Percentiles rank a stretch among this genome's conserved stretches.
Conservation (phyloP, 163 green algal species). For the Scenedesmus sp. region DNA sequence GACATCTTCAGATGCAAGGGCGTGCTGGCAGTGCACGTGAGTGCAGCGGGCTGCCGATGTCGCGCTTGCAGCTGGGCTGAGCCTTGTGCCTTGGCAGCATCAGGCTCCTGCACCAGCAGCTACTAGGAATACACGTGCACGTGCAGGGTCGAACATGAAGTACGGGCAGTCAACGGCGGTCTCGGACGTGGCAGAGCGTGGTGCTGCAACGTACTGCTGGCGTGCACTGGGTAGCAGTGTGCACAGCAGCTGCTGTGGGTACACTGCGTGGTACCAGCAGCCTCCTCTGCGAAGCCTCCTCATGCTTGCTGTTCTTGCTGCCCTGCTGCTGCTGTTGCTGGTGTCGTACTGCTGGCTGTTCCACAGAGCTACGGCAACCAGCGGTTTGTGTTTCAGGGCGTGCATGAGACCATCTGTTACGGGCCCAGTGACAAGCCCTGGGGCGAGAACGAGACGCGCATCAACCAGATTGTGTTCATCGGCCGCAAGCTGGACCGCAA, state of each 20-base stretch:
- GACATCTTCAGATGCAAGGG: conserved; percentile 95
- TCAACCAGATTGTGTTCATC: conserved; percentile 96
- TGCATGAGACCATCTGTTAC: conserved; percentile 92
- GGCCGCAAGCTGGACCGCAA: conserved; percentile 83
- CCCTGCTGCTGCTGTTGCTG: background rate
- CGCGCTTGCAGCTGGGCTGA: background rate
- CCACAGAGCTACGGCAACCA: conserved; percentile 80
- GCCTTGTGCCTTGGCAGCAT: background rate
- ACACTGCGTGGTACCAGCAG: too few species aligned
- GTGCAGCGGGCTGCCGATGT: conserved; percentile 7
- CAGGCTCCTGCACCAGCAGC: background rate
- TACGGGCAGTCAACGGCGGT: too few species aligned
- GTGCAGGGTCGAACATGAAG: too few species aligned
- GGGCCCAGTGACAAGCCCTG: conserved; percentile 80
- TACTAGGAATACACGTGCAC: background rate
- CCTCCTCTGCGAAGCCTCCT: background rate
- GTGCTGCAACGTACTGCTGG: too few species aligned
- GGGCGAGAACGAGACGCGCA: conserved; percentile 74
- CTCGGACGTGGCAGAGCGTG: too few species aligned
- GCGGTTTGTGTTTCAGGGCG: conserved; percentile 93
- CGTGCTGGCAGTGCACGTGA: conserved; percentile 87
- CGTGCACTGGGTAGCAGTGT: too few species aligned
- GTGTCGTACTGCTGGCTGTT: background rate
- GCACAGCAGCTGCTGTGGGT: too few species aligned
- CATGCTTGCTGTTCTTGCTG: background rate